phyloP scores from a whole-genome alignment of 1,139 yeast species.

The Pichia sp. region DNA sequence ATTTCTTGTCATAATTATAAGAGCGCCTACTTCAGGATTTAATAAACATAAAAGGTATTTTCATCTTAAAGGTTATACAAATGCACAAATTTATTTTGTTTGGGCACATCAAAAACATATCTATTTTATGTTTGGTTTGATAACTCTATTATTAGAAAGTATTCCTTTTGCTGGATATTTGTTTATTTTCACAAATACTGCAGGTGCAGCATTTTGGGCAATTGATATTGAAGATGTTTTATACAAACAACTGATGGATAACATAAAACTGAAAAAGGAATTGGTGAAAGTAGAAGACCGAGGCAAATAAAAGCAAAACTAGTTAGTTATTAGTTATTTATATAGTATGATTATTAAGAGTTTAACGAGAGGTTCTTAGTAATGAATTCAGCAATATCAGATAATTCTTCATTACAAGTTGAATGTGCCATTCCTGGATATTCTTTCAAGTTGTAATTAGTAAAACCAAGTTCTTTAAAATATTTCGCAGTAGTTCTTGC shows the following conservation, averaged over 20 bases:
- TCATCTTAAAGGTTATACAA: conserved; percentile 47
- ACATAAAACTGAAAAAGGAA: not conserved
- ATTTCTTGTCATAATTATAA: conserved; percentile 42
- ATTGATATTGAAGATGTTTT: conserved; percentile 26
- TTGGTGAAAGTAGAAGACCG: not conserved
- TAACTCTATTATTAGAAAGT: conserved; percentile 51
- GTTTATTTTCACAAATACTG: conserved; percentile 59
- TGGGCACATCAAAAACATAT: conserved; percentile 20
- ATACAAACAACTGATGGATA: not conserved
- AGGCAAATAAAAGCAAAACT: not conserved
- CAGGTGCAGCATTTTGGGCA: conserved; percentile 75
- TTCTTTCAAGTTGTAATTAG: conserved; percentile 46
- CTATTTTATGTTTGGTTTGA: conserved; percentile 44
- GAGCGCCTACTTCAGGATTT: conserved; percentile 55
- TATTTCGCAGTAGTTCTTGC: conserved; percentile 48
- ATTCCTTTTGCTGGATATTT: conserved; percentile 56
- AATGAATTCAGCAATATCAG: conserved; percentile 52
- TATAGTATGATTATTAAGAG: not conserved
- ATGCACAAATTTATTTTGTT: conserved; percentile 31
- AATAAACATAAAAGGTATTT: conserved; percentile 55
- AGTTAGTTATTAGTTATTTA: not conserved
- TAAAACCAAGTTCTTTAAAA: conserved; percentile 44
- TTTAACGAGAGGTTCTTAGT: conserved; percentile 2
- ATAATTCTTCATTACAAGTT: conserved; percentile 59
- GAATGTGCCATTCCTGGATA: conserved; percentile 66